These are phyloP conservation scores for Aspergillus haitiensis DNA, from an alignment of 495 filamentous ascomycete genomes.

Conservation along the genomic window DNA sequence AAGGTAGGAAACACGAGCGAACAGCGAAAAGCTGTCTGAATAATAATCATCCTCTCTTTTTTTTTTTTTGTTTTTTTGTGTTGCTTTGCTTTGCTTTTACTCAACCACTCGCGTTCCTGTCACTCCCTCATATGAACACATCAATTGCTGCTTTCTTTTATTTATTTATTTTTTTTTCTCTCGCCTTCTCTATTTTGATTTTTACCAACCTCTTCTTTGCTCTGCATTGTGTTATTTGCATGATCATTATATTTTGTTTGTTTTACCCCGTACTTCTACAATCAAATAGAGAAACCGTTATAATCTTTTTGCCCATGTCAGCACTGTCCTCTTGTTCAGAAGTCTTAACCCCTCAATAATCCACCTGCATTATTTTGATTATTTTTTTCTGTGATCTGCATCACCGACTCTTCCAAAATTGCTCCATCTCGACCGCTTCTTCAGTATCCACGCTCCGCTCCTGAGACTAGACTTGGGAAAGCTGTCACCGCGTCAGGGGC, in stretches of 20 bases:
- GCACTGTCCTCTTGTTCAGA: conserved; percentile 18
- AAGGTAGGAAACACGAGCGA: conserved; percentile 15
- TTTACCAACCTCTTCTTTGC: neutral
- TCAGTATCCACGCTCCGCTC: conserved; percentile 44
- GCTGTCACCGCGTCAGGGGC: conserved; percentile 50
- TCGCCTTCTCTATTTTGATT: conserved; percentile 11
- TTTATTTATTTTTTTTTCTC: conserved; percentile 8
- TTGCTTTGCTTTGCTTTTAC: conserved; percentile 13
- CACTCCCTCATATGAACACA: conserved; percentile 19
- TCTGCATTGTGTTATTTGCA: neutral
- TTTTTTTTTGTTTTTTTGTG: neutral
- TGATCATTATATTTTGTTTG: conserved; percentile 4
- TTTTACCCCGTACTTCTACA: conserved; percentile 1
- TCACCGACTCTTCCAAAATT: conserved; percentile 23
- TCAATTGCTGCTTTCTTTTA: conserved; percentile 20
- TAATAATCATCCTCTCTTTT: neutral
- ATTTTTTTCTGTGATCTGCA: conserved; percentile 26
- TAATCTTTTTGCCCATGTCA: conserved; percentile 16
- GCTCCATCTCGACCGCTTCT: conserved; percentile 30
- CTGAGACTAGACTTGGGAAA: conserved; percentile 23
- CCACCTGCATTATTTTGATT: conserved; percentile 22
- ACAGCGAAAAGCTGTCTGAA: conserved; percentile 12
- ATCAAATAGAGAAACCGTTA: conserved; percentile 8
- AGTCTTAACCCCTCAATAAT: conserved; percentile 26
- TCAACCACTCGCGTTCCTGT: conserved; percentile 25